Percentiles rank a stretch among this genome's conserved stretches.
Conservation (phyloP, 1,139 yeast genomes). For the Diutina siamensis region DNA sequence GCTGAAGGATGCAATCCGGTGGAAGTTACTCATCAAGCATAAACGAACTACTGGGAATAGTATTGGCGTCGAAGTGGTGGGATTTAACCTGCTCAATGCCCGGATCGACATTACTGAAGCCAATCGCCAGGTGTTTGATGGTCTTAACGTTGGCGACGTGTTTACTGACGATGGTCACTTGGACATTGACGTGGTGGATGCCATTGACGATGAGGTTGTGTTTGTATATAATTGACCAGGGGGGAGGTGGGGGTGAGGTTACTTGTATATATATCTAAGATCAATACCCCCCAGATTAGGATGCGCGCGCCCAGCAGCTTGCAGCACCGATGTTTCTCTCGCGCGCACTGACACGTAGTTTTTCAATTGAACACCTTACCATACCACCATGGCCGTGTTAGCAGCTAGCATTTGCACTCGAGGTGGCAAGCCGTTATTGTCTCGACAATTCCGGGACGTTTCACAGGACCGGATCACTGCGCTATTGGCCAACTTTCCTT, state of each 20-base stretch:
- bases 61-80: background rate
- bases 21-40: background rate
- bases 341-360: background rate
- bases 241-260: too few relatives aligned
- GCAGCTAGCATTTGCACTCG: constrained; percentile 95
- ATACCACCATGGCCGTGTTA: constrained; percentile 32
- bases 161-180: background rate
- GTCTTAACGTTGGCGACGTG: background rate
- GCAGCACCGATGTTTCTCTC: background rate
- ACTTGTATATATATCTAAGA: background rate
- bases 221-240: background rate
- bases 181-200: background rate
- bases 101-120: background rate
- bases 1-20: background rate
- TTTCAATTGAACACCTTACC: background rate
- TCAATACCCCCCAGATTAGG: too few relatives aligned
- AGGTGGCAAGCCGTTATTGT: constrained; percentile 85
- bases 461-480: constrained; percentile 81
- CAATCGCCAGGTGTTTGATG: background rate
- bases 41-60: background rate
- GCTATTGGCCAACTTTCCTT: constrained; percentile 76
- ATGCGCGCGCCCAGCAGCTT: too few relatives aligned
- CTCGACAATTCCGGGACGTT: constrained; percentile 86
- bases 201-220: background rate
- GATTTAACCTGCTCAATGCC: constrained; percentile 1